phyloP scores from a whole-genome alignment of 1,284 basidiomycete genomes.

The Marasmius oreades region DNA sequence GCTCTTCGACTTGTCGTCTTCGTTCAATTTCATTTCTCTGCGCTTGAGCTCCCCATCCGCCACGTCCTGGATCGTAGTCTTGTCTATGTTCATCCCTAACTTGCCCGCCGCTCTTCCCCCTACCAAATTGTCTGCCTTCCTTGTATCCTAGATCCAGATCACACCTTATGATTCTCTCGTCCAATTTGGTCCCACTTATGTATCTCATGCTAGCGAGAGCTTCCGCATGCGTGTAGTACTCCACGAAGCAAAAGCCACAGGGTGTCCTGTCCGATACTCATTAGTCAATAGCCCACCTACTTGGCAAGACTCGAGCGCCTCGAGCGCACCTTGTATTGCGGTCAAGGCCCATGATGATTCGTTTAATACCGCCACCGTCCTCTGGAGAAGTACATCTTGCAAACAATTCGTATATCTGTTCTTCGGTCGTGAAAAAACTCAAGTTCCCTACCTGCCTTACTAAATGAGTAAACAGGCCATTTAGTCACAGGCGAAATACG shows the following conservation, averaged over 20 bases:
- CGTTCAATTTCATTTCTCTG: constrained; percentile 76
- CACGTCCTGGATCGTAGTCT: constrained; percentile 94
- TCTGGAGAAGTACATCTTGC: constrained; percentile 87
- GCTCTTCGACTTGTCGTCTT: constrained; percentile 80
- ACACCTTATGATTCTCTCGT: constrained; percentile 97
- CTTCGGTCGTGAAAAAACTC: constrained; percentile 98
- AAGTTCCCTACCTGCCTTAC: constrained; percentile 83
- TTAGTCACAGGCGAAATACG: constrained; percentile 24
- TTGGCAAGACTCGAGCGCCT: too few species aligned
- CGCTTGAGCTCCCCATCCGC: constrained; percentile 94
- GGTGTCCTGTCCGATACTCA: constrained; percentile 67
- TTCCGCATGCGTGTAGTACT: constrained; percentile 96
- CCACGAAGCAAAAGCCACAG: constrained; percentile 99
- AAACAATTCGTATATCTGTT: constrained; percentile 99
- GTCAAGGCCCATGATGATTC: constrained; percentile 99
- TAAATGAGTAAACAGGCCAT: constrained; percentile 7
- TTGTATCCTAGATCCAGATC: constrained; percentile 98
- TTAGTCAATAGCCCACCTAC: not conserved
- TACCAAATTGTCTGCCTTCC: constrained; percentile 95
- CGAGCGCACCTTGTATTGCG: constrained; percentile 87
- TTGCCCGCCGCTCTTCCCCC: constrained; percentile 96
- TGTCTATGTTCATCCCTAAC: constrained; percentile 94
- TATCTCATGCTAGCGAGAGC: constrained; percentile 93
- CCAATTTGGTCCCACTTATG: constrained; percentile 96
- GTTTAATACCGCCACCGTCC: constrained; percentile 93